Conservation (phyloP, 192 early-diverging fungal species). For the Podila minutissima region DNA sequence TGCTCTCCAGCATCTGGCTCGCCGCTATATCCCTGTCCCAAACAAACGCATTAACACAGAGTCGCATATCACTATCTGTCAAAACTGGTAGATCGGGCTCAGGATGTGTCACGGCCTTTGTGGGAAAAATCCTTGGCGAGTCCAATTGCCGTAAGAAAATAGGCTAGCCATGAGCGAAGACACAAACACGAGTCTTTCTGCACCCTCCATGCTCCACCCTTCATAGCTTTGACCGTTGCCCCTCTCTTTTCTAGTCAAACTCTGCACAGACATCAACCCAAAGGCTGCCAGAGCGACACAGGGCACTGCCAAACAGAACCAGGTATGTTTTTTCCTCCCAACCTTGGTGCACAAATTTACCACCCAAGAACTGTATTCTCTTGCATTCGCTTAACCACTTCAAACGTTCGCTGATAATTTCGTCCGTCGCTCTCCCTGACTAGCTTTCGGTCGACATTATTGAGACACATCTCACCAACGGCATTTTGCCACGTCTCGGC, state of each 20-base stretch:
- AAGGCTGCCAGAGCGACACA: constrained; percentile 73
- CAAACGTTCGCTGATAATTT: not conserved
- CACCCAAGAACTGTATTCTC: too few relatives aligned
- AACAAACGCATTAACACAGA: too few relatives aligned
- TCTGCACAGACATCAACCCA: constrained; percentile 88
- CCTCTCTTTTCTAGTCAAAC: constrained; percentile 52
- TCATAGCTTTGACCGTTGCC: not conserved
- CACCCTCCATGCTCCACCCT: not conserved
- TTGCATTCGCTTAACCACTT: too few relatives aligned
- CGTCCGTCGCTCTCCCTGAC: not conserved
- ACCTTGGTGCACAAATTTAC: too few relatives aligned
- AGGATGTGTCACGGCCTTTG: constrained; percentile 87
- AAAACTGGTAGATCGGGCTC: constrained; percentile 71
- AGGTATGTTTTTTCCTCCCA: constrained; percentile 5
- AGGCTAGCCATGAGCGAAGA: too few relatives aligned
- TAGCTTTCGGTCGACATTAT: constrained; percentile 71
- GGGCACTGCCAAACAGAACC: constrained; percentile 69
- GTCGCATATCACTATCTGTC: too few relatives aligned
- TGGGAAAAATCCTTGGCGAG: constrained; percentile 63
- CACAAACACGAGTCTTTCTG: too few relatives aligned
- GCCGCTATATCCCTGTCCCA: not conserved
- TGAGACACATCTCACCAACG: constrained; percentile 67
- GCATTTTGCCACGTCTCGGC: constrained; percentile 62
- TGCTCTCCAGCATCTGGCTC: not conserved
- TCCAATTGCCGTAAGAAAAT: constrained; percentile 50